A percentile compares a stretch with the other conserved stretches of the same genome.
phyloP scores from a whole-genome alignment of 768 basidiomycete species.

The Suillus sp. region DNA sequence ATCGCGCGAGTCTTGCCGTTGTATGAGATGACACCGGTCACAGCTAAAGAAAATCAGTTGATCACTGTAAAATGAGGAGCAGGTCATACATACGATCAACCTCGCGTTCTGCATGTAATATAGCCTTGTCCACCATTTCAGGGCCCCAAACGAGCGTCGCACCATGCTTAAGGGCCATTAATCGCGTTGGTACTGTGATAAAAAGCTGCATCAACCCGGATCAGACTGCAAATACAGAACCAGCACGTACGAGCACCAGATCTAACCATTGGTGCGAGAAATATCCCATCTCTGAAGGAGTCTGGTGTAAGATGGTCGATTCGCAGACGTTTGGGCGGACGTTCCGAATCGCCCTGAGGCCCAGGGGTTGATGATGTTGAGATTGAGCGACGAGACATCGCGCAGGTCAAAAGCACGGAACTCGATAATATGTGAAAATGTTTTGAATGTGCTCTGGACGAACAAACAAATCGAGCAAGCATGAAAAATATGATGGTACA shows the following conservation, averaged over 20 bases:
- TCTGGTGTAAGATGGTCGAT: constrained; percentile 62
- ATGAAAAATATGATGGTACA: background rate
- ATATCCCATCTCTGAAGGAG: constrained; percentile 86
- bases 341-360: constrained; percentile 20
- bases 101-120: constrained; percentile 77
- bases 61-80: background rate
- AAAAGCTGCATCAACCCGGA: constrained; percentile 19
- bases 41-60: constrained; percentile 47
- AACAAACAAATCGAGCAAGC: background rate
- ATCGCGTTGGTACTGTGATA: constrained; percentile 73
- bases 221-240: background rate
- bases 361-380: constrained; percentile 47
- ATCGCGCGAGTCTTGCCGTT: constrained; percentile 82
- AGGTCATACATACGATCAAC: constrained; percentile 76
- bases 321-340: constrained; percentile 53
- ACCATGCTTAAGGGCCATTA: constrained; percentile 89
- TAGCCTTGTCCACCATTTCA: constrained; percentile 95
- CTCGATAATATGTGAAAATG: background rate
- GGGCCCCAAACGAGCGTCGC: constrained; percentile 96
- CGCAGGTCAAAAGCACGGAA: background rate
- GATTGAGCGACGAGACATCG: constrained; percentile 56
- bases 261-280: constrained; percentile 98
- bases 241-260: constrained; percentile 76
- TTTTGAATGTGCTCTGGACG: background rate
- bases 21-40: constrained; percentile 86